phyloP scores from a whole-genome alignment of 202 grass and related monocot genomes.

The Bolboschoenoplectus hybrid region DNA sequence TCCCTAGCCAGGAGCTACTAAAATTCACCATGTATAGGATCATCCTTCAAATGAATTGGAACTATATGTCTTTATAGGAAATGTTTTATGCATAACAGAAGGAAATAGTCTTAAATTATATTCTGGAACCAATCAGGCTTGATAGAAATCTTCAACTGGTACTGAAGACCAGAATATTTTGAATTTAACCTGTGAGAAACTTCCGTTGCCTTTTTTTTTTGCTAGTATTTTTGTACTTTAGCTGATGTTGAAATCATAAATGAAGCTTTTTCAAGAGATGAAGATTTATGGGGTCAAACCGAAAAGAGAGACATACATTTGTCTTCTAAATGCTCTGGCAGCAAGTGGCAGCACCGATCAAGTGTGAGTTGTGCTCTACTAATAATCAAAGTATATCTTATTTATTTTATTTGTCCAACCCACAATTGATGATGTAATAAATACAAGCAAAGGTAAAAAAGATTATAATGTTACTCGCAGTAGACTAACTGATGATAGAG shows the following conservation, averaged over 20 bases:
- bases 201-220: neutral
- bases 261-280: slow-evolving; percentile 97
- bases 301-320: slow-evolving; percentile 94
- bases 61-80: neutral
- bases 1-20: neutral
- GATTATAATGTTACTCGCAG: slow-evolving; percentile 4
- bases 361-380: slow-evolving; percentile 65
- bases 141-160: slow-evolving; percentile 9
- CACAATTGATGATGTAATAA: slow-evolving; percentile 30
- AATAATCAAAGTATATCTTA: neutral
- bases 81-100: slow-evolving; percentile 3
- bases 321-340: slow-evolving; percentile 88
- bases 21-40: neutral
- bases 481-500: slow-evolving; percentile 6
- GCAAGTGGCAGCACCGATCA: slow-evolving; percentile 77
- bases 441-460: neutral
- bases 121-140: slow-evolving; percentile 3
- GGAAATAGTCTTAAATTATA: neutral
- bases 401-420: neutral
- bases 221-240: neutral
- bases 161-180: slow-evolving; percentile 2
- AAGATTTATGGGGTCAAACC: slow-evolving; percentile 80
- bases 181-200: slow-evolving; percentile 12
- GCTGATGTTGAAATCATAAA: slow-evolving; percentile 42
- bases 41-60: neutral